phyloP scores from a whole-genome alignment of 257 asterid genomes.

The Salvia hispanica region DNA sequence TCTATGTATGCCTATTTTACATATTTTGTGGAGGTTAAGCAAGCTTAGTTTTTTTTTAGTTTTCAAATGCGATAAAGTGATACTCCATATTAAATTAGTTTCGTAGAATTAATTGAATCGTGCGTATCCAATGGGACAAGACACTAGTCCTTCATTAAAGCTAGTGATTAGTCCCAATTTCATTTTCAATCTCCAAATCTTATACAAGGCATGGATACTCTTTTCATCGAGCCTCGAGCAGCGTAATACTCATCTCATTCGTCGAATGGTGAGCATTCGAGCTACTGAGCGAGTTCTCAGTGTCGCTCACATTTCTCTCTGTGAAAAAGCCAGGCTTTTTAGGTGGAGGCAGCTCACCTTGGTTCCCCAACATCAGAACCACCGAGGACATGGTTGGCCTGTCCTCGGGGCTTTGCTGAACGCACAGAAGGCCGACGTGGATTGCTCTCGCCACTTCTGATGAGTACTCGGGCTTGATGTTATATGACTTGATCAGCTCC shows the following conservation, averaged over 20 bases:
- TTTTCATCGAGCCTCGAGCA: constrained; percentile 16
- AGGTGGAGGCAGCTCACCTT: constrained; percentile 28
- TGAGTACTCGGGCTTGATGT: not conserved
- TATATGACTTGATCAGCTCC: constrained; percentile 15
- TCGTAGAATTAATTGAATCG: no score
- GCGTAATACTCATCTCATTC: constrained; percentile 20
- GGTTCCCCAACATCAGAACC: constrained; percentile 25
- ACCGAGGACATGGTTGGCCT: constrained; percentile 22
- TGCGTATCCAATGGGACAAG: no score
- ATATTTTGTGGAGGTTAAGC: no score
- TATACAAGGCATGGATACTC: no score
- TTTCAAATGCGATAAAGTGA: no score
- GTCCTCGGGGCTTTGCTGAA: constrained; percentile 24
- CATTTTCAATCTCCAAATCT: not conserved
- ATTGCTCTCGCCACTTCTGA: constrained; percentile 2
- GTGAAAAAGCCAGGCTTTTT: constrained; percentile 27
- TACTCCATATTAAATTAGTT: no score
- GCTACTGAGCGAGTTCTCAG: constrained; percentile 10
- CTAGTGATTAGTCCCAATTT: not conserved
- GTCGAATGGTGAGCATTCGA: constrained; percentile 1
- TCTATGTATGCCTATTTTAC: no score
- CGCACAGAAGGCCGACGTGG: constrained; percentile 27
- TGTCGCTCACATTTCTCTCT: constrained; percentile 6
- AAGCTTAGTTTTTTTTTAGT: no score
- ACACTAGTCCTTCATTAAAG: not conserved